Evolutionary conservation across 139 green algal species (phyloP).

Genomic region (Closterium sp.): DNA sequence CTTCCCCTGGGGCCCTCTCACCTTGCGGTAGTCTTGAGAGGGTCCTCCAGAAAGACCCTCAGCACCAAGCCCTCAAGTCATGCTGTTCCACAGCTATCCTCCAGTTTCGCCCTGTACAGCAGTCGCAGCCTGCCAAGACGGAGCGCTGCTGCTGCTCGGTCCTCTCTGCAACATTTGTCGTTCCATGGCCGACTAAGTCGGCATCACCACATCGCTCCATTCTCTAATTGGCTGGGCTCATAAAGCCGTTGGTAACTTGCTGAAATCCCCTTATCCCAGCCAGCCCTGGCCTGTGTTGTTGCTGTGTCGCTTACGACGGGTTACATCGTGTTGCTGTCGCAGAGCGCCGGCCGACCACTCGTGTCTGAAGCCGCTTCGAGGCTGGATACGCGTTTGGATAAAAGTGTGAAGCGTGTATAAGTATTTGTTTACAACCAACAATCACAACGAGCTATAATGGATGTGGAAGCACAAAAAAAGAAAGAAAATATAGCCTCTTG

Average conservation of each 20-base stretch:
- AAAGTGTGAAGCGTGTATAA: background rate
- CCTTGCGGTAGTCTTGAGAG: background rate
- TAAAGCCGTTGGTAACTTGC: too few relatives aligned
- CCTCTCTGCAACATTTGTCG: background rate
- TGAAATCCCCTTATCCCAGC: too few relatives aligned
- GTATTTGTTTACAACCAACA: background rate
- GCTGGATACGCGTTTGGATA: background rate
- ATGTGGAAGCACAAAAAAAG: too few relatives aligned
- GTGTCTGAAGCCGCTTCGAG: background rate
- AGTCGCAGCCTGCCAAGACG: background rate
- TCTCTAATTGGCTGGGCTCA: background rate
- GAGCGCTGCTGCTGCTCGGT: background rate
- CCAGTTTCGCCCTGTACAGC: too few relatives aligned
- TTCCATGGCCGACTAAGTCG: background rate
- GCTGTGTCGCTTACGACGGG: background rate
- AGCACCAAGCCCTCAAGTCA: background rate
- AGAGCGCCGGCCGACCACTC: background rate
- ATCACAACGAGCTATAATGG: too few relatives aligned
- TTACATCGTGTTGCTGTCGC: background rate
- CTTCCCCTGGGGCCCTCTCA: background rate
- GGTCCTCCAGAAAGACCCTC: background rate
- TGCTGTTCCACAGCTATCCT: background rate
- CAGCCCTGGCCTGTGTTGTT: too few relatives aligned
- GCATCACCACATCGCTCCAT: background rate
- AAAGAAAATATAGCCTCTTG: too few relatives aligned